Conservation (phyloP, 1,284 basidiomycete species). For the Psilocybe mexicana region DNA sequence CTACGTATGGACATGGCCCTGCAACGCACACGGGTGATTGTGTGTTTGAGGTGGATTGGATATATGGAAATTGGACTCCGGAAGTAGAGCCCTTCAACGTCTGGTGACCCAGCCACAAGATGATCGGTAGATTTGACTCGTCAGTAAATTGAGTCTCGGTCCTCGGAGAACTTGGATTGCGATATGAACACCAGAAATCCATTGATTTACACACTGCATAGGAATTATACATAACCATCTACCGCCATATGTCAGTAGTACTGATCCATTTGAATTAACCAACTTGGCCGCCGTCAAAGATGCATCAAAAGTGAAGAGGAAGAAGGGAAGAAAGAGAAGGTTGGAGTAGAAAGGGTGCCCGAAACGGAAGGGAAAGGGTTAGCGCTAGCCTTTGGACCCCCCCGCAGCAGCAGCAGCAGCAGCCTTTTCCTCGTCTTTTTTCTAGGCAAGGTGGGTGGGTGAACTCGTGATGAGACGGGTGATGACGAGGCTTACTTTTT, state of each 20-base stretch:
- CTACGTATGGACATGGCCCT: neutral
- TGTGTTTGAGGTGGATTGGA: neutral
- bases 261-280: neutral
- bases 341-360: neutral
- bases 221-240: neutral
- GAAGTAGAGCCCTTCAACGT: neutral
- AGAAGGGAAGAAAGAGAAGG: neutral
- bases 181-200: slow-evolving; percentile 13
- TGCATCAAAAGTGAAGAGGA: neutral
- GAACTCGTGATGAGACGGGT: neutral
- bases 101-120: slow-evolving; percentile 11
- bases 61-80: neutral
- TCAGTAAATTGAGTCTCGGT: slow-evolving; percentile 2
- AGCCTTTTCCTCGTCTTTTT: slow-evolving; percentile 61
- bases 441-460: slow-evolving; percentile 38
- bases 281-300: slow-evolving; percentile 7
- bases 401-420: slow-evolving; percentile 33
- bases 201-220: slow-evolving; percentile 15
- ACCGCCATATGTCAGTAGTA: neutral
- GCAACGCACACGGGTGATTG: neutral
- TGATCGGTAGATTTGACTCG: slow-evolving; percentile 1
- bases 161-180: slow-evolving; percentile 6
- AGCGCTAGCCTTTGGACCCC: slow-evolving; percentile 42
- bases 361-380: slow-evolving; percentile 11
- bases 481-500: slow-evolving; percentile 51